Percentiles rank a stretch among this genome's conserved stretches.
phyloP scores from a whole-genome alignment of 768 basidiomycete species.

The Steccherinum ochraceum region DNA sequence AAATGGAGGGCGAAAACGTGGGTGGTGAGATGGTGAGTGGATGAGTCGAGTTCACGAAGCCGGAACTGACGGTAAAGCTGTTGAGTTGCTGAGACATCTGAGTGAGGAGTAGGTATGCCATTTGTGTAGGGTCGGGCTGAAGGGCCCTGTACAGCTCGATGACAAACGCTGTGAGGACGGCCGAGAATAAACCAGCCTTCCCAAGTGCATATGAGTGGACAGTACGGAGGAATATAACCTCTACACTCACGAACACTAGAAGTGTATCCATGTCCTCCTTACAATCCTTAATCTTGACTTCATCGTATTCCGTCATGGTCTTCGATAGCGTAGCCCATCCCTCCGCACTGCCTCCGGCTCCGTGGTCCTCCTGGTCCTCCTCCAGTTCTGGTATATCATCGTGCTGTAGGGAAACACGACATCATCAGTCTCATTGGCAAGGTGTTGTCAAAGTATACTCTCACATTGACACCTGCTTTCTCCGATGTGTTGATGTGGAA shows the following conservation, averaged over 20 bases:
- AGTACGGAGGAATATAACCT: too few species aligned
- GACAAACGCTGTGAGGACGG: constrained; percentile 5
- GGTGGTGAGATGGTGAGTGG: neutral
- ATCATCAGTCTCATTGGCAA: neutral
- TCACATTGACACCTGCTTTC: neutral
- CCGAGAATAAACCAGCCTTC: constrained; percentile 13
- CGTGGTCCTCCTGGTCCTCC: neutral
- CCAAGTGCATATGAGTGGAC: too few species aligned
- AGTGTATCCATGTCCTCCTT: constrained; percentile 7
- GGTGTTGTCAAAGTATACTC: neutral
- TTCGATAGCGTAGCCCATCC: constrained; percentile 1
- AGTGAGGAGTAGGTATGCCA: neutral
- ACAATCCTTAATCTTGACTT: constrained; percentile 1
- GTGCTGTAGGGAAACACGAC: too few species aligned
- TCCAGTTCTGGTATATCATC: too few species aligned
- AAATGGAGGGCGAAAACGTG: neutral
- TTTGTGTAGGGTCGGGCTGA: constrained; percentile 2
- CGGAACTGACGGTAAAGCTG: constrained; percentile 1
- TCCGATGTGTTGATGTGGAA: neutral
- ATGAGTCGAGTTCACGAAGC: constrained; percentile 8
- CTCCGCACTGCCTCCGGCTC: neutral
- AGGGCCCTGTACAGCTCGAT: constrained; percentile 8
- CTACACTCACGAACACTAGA: constrained; percentile 1
- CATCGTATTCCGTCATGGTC: constrained; percentile 3
- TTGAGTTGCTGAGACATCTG: constrained; percentile 9